phyloP scores from a whole-genome alignment of 2,329 filamentous ascomycete species.

The Fusarium sp. region DNA sequence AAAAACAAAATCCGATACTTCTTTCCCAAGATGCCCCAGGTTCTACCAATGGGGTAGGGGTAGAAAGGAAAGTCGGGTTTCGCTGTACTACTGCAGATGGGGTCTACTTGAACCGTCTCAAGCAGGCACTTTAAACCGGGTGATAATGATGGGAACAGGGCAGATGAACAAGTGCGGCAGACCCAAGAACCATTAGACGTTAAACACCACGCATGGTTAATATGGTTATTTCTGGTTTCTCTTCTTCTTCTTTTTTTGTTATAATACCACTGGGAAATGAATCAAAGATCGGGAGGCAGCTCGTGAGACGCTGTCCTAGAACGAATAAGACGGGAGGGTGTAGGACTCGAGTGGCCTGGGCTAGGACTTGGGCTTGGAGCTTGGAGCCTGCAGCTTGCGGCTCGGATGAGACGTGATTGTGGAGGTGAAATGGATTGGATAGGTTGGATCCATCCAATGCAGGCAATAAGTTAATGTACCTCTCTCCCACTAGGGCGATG shows the following conservation, averaged over 20 bases:
- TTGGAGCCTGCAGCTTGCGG: slow-evolving; percentile 45
- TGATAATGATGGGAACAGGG: slow-evolving; percentile 19
- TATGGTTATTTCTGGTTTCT: slow-evolving; percentile 17
- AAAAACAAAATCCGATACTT: not conserved
- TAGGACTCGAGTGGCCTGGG: slow-evolving; percentile 50
- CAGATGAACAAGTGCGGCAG: slow-evolving; percentile 15
- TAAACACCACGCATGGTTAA: slow-evolving; percentile 45
- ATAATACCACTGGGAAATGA: slow-evolving; percentile 28
- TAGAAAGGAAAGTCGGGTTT: not conserved
- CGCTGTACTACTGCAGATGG: not conserved
- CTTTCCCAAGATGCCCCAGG: not conserved
- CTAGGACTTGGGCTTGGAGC: slow-evolving; percentile 34
- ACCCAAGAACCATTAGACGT: slow-evolving; percentile 14
- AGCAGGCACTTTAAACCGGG: slow-evolving; percentile 17
- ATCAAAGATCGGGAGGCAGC: slow-evolving; percentile 46
- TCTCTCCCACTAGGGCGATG: not conserved
- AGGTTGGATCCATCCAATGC: slow-evolving; percentile 20
- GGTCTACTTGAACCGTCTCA: slow-evolving; percentile 4
- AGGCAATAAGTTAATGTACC: slow-evolving; percentile 3
- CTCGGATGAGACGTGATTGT: slow-evolving; percentile 26
- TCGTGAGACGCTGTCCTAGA: slow-evolving; percentile 44
- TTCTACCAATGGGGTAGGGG: not conserved
- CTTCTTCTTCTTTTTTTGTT: slow-evolving; percentile 35
- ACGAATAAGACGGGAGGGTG: slow-evolving; percentile 47
- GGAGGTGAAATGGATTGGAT: slow-evolving; percentile 13